These are phyloP conservation scores for Chrysosporium queenslandicum DNA, from an alignment of 2,329 filamentous ascomycete species.

Conservation along the genomic window DNA sequence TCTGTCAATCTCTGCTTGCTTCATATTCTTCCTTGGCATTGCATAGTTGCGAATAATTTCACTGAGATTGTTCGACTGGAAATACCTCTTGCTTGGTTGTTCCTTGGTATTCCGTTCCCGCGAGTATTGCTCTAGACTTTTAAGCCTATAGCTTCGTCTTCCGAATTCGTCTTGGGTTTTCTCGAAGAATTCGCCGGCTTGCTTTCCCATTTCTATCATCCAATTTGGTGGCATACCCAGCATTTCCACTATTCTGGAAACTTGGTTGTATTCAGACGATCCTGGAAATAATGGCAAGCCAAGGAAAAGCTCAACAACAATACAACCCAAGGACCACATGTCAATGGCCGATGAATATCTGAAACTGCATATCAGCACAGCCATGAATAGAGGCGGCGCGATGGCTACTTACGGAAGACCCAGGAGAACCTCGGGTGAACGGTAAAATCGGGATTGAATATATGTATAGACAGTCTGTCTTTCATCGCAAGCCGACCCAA, in stretches of 20 bases:
- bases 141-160: slow-evolving; percentile 78
- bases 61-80: slow-evolving; percentile 82
- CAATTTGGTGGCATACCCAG: slow-evolving; percentile 89
- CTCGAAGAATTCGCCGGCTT: slow-evolving; percentile 94
- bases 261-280: slow-evolving; percentile 97
- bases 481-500: slow-evolving; percentile 95
- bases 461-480: slow-evolving; percentile 98
- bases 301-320: slow-evolving; percentile 93
- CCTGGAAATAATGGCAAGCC: slow-evolving; percentile 90
- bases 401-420: slow-evolving; percentile 56
- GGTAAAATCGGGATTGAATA: slow-evolving; percentile 96
- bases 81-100: slow-evolving; percentile 99
- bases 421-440: slow-evolving; percentile 90
- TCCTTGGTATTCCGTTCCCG: slow-evolving; percentile 93
- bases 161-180: slow-evolving; percentile 87
- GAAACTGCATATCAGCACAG: neutral
- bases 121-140: slow-evolving; percentile 97
- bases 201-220: slow-evolving; percentile 99
- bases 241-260: slow-evolving; percentile 96
- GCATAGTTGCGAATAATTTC: slow-evolving; percentile 97
- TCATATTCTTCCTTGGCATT: slow-evolving; percentile 99
- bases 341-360: slow-evolving; percentile 95
- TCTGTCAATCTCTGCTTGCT: slow-evolving; percentile 88
- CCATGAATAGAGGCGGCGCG: neutral
- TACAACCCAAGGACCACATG: slow-evolving; percentile 98